Evolutionary conservation across 2,329 filamentous ascomycete species (phyloP).

Genomic region (Didymellaceae sp.): DNA sequence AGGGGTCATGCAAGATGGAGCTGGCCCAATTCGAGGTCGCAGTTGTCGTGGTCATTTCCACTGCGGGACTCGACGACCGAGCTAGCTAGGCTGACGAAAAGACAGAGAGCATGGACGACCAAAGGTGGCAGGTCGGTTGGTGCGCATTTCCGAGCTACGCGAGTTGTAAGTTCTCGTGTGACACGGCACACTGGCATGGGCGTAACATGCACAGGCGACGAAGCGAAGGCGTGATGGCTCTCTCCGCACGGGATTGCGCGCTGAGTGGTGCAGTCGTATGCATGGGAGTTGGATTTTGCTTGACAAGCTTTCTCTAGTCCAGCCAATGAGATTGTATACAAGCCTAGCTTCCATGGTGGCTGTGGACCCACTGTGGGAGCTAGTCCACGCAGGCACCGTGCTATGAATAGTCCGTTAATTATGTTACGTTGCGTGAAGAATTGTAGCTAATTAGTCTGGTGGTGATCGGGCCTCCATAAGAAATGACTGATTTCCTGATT

Average conservation of each 20-base stretch:
- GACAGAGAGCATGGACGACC: constrained; percentile 31
- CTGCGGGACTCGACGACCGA: constrained; percentile 33
- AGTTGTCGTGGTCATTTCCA: constrained; percentile 45
- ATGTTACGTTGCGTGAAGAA: constrained; percentile 23
- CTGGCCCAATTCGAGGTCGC: constrained; percentile 31
- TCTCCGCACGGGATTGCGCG: constrained; percentile 35
- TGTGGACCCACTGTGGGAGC: constrained; percentile 27
- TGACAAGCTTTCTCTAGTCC: constrained; percentile 46
- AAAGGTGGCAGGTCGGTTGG: constrained; percentile 43
- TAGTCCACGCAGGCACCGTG: constrained; percentile 30
- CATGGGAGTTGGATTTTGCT: constrained; percentile 41
- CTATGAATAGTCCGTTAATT: constrained; percentile 47
- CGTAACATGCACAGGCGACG: constrained; percentile 44
- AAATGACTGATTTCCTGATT: constrained; percentile 29
- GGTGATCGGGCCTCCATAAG: constrained; percentile 16
- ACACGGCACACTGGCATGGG: constrained; percentile 36
- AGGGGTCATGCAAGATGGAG: constrained; percentile 27
- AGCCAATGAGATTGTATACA: constrained; percentile 38
- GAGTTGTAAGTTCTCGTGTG: constrained; percentile 33
- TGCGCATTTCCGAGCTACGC: constrained; percentile 35
- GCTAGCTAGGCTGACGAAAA: constrained; percentile 32
- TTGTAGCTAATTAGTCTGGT: constrained; percentile 42
- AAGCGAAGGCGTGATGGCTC: constrained; percentile 28
- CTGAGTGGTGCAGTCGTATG: constrained; percentile 39
- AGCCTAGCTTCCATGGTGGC: constrained; percentile 28